Conservation (phyloP, 768 basidiomycete species). For the Rhodocollybia butyracea region DNA sequence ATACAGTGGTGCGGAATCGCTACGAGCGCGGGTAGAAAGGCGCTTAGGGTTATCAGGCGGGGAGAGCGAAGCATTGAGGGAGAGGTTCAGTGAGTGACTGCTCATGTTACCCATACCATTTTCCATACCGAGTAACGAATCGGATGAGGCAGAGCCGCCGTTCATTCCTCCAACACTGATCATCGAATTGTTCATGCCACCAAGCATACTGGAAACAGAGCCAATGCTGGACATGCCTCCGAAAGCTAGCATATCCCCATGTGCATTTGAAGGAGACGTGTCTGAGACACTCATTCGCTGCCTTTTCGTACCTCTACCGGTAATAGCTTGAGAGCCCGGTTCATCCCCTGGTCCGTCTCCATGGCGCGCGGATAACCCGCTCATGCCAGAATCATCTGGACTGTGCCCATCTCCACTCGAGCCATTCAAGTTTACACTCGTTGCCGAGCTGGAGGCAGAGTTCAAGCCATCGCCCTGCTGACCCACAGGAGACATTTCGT, state of each 20-base stretch:
- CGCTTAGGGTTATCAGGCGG: conserved; percentile 29
- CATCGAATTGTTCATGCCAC: conserved; percentile 1
- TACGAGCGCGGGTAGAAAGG: conserved; percentile 50
- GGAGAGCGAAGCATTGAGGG: conserved; percentile 16
- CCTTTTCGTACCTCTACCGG: conserved; percentile 4
- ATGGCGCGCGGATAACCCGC: not conserved
- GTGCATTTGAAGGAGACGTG: not conserved
- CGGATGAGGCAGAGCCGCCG: not conserved
- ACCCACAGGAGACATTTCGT: conserved; percentile 1
- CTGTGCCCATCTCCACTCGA: conserved; percentile 1
- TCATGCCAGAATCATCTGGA: not conserved
- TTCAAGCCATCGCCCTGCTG: conserved; percentile 1
- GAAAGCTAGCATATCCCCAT: not conserved
- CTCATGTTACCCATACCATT: conserved; percentile 1
- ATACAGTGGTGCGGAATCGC: conserved; percentile 66
- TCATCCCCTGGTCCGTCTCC: conserved; percentile 8
- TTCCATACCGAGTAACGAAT: conserved; percentile 3
- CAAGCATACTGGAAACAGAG: not conserved
- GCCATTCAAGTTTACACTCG: conserved; percentile 4
- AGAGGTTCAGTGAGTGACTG: conserved; percentile 9
- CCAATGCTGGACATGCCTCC: not conserved
- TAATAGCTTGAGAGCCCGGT: conserved; percentile 1
- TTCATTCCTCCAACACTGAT: conserved; percentile 1
- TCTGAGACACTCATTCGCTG: conserved; percentile 5
- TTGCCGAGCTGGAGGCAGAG: conserved; percentile 1